Evolutionary conservation across 108 stramenopile genomes (phyloP), one percentile per base, ranked within the genome.

Genomic region (Cylindrotheca closterium): DNA sequence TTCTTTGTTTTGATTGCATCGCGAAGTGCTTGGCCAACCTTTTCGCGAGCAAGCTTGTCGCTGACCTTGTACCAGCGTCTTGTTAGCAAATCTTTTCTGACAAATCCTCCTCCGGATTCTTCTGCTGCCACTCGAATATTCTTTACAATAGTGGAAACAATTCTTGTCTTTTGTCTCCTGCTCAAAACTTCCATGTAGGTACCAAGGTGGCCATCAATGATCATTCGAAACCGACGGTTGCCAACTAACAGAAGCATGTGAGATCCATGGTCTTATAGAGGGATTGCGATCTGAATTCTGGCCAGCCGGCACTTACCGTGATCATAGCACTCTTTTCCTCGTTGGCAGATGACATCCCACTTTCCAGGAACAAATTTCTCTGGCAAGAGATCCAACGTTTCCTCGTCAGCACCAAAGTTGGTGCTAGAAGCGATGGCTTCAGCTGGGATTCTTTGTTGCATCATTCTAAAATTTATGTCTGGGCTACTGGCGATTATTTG

Each of bases 261-360:
- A 26, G 27, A 51, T 5, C 50, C 50, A n/a, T n/a, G n/a, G n/a
- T n/a, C n/a, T n/a, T n/a, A n/a, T n/a, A n/a, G n/a, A n/a, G n/a
- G n/a, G n/a, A n/a, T n/a, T n/a, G n/a, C n/a, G n/a, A n/a, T n/a
- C n/a, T n/a, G n/a, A n/a, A n/a, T n/a, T n/a, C n/a, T n/a, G n/a
- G n/a, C n/a, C n/a, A 18, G 1, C 19, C 3, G 26, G 10, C n/a
- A 47, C 65, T 46, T 47, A 67, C 65, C 65, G 47, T 67, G 65
- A 2, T 67, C 55, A 48, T 26, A 67, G 30, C 55, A 57, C 29
- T 67, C 65, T 30, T 57, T 56, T 26, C 65, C 65, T 26, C 65
- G 22, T 25, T 67, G 65, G 25, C 65, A 67, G 12, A 67, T 67
- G 8, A 67, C 65, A 47, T 67, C 65, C 65, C 65, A 67, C 19